phyloP scores from a whole-genome alignment of 257 asterid genomes.

The Capsicum baccatum region DNA sequence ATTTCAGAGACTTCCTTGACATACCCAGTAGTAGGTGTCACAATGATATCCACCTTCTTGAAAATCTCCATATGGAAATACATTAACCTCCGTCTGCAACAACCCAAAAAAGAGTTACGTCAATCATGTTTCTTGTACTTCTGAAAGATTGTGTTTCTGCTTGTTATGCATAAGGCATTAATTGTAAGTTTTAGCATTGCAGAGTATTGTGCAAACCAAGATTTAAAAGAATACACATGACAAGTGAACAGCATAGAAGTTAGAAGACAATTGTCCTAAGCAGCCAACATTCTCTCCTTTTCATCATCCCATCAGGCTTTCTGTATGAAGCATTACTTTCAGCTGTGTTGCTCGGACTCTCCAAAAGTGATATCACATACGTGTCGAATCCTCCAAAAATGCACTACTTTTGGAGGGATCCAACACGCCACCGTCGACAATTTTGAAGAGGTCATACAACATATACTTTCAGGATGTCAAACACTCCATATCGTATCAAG shows the following conservation, averaged over 20 bases:
- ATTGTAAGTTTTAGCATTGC: neutral
- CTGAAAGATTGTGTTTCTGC: neutral
- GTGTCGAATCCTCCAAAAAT: too few relatives aligned
- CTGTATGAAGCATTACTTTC: conserved; percentile 16
- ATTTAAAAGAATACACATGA: neutral
- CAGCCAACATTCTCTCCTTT: neutral
- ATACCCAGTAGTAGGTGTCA: conserved; percentile 97
- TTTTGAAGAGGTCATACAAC: too few relatives aligned
- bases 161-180: neutral
- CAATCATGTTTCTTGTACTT: conserved; percentile 5
- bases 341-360: too few relatives aligned
- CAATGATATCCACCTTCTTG: conserved; percentile 84
- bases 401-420: too few relatives aligned
- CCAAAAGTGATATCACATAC: too few relatives aligned
- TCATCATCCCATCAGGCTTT: neutral
- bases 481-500: neutral
- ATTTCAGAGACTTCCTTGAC: conserved; percentile 28
- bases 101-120: conserved; percentile 26
- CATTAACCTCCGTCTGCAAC: conserved; percentile 90
- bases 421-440: too few relatives aligned
- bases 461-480: conserved; percentile 21
- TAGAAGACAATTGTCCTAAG: conserved; percentile 5
- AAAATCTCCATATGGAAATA: conserved; percentile 76
- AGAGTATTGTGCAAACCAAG: neutral
- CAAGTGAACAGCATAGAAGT: neutral